Evolutionary conservation across 306 rosid species (phyloP), one percentile per base, ranked within the genome.

Genomic region (Lathyrus aphaca): DNA sequence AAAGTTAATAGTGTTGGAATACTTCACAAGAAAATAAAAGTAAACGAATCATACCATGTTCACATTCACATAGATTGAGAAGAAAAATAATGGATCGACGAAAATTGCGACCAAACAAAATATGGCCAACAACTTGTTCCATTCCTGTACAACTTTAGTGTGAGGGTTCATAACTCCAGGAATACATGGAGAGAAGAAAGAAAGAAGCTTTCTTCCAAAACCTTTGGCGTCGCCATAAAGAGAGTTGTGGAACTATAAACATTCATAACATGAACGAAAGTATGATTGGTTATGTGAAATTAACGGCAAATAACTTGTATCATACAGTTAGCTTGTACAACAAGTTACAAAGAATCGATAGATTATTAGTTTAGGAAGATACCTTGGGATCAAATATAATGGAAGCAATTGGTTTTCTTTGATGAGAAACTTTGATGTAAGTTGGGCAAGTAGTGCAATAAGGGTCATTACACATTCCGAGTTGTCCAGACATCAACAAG

Each of bases 401-500:
- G 0, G 86, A 76, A 39, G 77, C 29, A 74, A 65, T 86, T 23
- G 73, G 45, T 30, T 53, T 64, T 63, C 72, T 86, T 48, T 38
- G 87, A 35, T 79, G 84, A 71, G 82, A 17, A 63, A 76, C 61
- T 63, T 71, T 84, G 85, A 76, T 72, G 78, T 73, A 80, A 32
- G 88, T 83, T 40, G 98, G 98, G 82, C 98, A 92, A 55, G 85
- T 84, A 27, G 95, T 89, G 77, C 98, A 92, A 75, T 84, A 89
- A 80, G 98, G 98, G 77, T 92, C 95, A 71, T 82, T 79, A 80
- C 98, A 92, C 95, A 86, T 75, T 61, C 98, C 98, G 76, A 92
- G 69, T 69, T 75, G 95, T 60, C 98, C 98, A 73, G 96, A 92
- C 77, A 82, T 87, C 75, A 80, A 71, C 65, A 92, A 82, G 54